Base-by-base conservation (phyloP, 768 basidiomycete genomes). In the Tricholoma matsutake region DNA sequence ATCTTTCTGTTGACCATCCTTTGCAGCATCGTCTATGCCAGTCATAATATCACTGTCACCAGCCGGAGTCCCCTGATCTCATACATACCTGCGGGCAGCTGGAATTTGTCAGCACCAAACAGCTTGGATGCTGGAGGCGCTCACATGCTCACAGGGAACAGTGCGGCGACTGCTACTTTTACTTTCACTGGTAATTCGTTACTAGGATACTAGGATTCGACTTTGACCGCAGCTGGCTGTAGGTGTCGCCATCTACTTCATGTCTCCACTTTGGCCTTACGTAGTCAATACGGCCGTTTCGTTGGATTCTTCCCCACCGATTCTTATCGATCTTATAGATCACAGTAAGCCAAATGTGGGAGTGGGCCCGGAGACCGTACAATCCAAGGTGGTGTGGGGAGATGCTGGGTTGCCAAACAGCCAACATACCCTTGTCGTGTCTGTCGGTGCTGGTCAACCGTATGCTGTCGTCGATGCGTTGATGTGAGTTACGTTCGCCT, bases 261-360 rank as follows among this genome's bases (percentile, higher is more conserved):
- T 79, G 45, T 75, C 76, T 0, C 79, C 81, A 11, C 68, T 75
- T 6, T 83, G 80, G 80, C 81, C 81, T 14, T 81, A 79, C 66
- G 57, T 59, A 10, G 80, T 81, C 47, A 77, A 69, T 56, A 79
- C 79, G 1, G 73, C 75, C 6, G 54, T 82, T 5, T 72, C 73
- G 3, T 63, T 82, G 29, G 81, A 81, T 60, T 71, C 68, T 7
- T 73, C 71, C n/a, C 65, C 72, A 13, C 28, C 45, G 4, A 57
- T 69, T 1, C 68, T 77, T 39, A 66, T 81, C 49, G 76, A 81
- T 64, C 72, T 81, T 10, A 70, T 76, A 20, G 78, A 79, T 66
- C 73, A 74, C 54, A 69, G 66, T 52, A 64, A 61, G 16, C 67
- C 75, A n/a, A 65, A 68, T 37, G 61, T 63, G 4, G 69, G 68